Base-by-base conservation (phyloP, 2,329 filamentous ascomycete genomes). In the Lasiodiplodia gonubiensis region DNA sequence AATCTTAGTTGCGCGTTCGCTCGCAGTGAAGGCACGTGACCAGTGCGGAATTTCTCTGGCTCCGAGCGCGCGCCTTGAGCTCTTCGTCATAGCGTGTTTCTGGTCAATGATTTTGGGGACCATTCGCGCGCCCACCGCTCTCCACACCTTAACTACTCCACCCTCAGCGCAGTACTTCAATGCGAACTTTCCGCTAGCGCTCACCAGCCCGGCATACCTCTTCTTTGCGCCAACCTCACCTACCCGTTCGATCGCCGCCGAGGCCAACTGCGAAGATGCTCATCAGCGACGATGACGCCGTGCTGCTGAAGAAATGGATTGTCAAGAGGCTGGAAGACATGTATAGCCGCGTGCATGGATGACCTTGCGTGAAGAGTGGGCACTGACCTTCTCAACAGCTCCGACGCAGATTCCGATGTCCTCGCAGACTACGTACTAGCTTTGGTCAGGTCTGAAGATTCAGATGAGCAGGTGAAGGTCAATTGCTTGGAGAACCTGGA, bases 351-450 rank as follows among this genome's bases (percentile, higher is more conserved):
- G 25, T 39, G 18, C 59, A 46, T 39, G 51, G 14, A 53, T 21
- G 12, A 1, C 18, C 21, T 23, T 37, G 5, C 18, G 3, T 10
- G 2, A 23, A 6, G 5, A n/a, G 16, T 21, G 39, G 10, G 3
- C 5, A 4, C 30, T 63, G 21, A 63, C 30, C 3, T 3, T 3
- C 12, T 5, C 42, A 33, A 33, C 70, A 92, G 91, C 64, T 92
- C 90, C 33, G 91, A 94, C 74, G 91, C 91, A 61, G 92, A 95
- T 76, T 87, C 89, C 37, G 92, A 93, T 74, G 91, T 94, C 5
- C 88, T 95, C 3, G 92, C 91, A 55, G 92, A 95, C 73, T 95
- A 94, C 76, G 90, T 94, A n/a, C 84, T 94, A 69, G 92, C 91
- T 7, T 85, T 95, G 23, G 81, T 94, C 54, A 86, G 87, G 66